phyloP scores from a whole-genome alignment of 2,329 filamentous ascomycete genomes.

The Proliferodiscus dingleyae region DNA sequence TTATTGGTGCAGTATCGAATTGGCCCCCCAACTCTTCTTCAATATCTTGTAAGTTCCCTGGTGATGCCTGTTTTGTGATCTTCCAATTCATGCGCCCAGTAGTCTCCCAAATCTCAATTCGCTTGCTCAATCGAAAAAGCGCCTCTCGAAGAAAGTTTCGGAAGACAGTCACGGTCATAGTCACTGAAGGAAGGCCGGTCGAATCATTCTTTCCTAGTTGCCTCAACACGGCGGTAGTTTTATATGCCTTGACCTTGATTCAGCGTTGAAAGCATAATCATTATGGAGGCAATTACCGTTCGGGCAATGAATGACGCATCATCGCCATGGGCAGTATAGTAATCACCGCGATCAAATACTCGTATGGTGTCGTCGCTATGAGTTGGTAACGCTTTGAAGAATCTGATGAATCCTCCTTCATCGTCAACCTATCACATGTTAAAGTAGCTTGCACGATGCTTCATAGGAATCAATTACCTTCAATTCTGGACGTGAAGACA shows the following conservation, averaged over 20 bases:
- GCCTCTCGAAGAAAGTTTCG: slow-evolving; percentile 93
- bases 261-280: neutral
- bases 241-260: slow-evolving; percentile 65
- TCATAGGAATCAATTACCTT: slow-evolving; percentile 46
- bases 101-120: slow-evolving; percentile 85
- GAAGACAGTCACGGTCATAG: slow-evolving; percentile 91
- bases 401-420: slow-evolving; percentile 93
- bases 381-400: slow-evolving; percentile 79
- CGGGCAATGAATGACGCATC: slow-evolving; percentile 80
- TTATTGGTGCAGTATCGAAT: slow-evolving; percentile 87
- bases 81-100: slow-evolving; percentile 86
- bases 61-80: slow-evolving; percentile 83
- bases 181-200: slow-evolving; percentile 86
- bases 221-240: slow-evolving; percentile 91
- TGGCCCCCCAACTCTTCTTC: slow-evolving; percentile 92
- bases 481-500: slow-evolving; percentile 68
- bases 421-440: slow-evolving; percentile 70
- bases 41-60: slow-evolving; percentile 92
- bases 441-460: slow-evolving; percentile 7
- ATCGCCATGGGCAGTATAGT: slow-evolving; percentile 88
- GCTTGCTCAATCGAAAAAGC: slow-evolving; percentile 83
- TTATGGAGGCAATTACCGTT: slow-evolving; percentile 46
- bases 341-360: slow-evolving; percentile 91
- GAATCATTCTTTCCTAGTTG: slow-evolving; percentile 81
- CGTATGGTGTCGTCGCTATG: slow-evolving; percentile 73